Percentiles rank a stretch among this genome's conserved stretches.
These are phyloP conservation scores for Salvia hispanica DNA, from an alignment of 257 asterid genomes.

Conservation along the genomic window DNA sequence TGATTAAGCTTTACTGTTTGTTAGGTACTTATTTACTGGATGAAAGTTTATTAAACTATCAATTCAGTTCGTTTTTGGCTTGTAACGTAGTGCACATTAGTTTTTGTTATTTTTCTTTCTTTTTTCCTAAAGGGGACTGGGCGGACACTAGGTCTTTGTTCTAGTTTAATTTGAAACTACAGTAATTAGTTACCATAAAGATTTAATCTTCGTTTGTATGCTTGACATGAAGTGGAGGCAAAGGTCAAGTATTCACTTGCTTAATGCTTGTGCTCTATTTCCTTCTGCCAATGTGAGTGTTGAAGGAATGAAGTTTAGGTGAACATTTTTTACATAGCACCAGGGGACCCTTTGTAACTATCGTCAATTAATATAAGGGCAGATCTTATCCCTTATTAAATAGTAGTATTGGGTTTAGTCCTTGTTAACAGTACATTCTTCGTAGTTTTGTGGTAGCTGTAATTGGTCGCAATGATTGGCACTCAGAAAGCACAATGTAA, in stretches of 20 bases:
- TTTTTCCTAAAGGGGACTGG: no score
- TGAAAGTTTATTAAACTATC: no score
- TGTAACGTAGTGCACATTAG: no score
- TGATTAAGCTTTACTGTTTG: no score
- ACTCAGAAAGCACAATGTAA: background rate
- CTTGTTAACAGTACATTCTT: background rate
- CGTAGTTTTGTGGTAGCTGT: background rate
- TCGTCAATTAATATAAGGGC: background rate
- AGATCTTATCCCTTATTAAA: background rate
- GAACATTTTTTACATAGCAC: background rate
- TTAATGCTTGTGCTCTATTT: background rate
- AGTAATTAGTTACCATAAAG: background rate
- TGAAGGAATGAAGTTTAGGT: background rate
- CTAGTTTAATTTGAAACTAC: background rate
- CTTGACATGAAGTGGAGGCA: background rate
- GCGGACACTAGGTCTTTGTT: background rate
- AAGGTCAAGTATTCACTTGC: background rate
- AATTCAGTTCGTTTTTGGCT: no score
- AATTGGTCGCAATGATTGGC: conserved; percentile 4
- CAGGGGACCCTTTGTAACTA: background rate
- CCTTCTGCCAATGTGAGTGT: background rate
- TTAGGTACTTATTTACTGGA: no score
- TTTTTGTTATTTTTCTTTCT: no score
- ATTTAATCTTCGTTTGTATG: background rate
- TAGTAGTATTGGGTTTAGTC: background rate